A percentile compares a stretch with the other conserved stretches of the same genome.
These are phyloP conservation scores for Wallacemonas sp. DNA, from an alignment of 208 protist species.

Conservation along the genomic window DNA sequence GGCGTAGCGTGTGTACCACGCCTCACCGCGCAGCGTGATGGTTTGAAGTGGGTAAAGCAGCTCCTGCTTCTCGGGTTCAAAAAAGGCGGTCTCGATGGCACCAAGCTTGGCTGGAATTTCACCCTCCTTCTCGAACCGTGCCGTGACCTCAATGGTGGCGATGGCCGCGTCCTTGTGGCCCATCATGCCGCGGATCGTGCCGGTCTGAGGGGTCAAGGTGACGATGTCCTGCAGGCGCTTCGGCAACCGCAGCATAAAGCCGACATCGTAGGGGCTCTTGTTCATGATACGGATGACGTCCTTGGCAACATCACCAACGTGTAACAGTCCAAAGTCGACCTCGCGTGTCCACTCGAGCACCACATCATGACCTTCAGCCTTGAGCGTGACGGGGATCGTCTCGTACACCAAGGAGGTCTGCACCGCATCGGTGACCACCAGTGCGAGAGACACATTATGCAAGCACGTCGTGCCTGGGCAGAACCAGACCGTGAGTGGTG, in stretches of 20 bases:
- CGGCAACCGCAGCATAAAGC: constrained; percentile 85
- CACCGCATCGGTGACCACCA: constrained; percentile 60
- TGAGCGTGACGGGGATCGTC: constrained; percentile 66
- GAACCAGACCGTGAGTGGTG: constrained; percentile 67
- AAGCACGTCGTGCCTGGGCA: constrained; percentile 69
- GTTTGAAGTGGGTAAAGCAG: constrained; percentile 84
- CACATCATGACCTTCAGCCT: constrained; percentile 93
- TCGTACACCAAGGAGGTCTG: constrained; percentile 55
- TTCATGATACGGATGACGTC: constrained; percentile 88
- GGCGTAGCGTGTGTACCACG: constrained; percentile 88
- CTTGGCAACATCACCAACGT: constrained; percentile 84
- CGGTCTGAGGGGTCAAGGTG: constrained; percentile 57
- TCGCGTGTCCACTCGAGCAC: constrained; percentile 90
- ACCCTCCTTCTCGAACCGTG: constrained; percentile 75
- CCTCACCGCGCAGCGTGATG: constrained; percentile 79
- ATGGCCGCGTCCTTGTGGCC: constrained; percentile 89
- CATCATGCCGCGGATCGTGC: constrained; percentile 77
- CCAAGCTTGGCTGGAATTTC: constrained; percentile 73
- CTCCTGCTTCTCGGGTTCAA: constrained; percentile 73
- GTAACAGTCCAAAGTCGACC: constrained; percentile 90
- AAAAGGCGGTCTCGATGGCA: constrained; percentile 87
- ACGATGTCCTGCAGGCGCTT: constrained; percentile 64
- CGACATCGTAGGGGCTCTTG: constrained; percentile 94
- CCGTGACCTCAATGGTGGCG: constrained; percentile 73
- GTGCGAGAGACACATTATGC: constrained; percentile 56